Base-by-base conservation (phyloP, 345 rosid species). In the Bruguiera gymnorhiza region DNA sequence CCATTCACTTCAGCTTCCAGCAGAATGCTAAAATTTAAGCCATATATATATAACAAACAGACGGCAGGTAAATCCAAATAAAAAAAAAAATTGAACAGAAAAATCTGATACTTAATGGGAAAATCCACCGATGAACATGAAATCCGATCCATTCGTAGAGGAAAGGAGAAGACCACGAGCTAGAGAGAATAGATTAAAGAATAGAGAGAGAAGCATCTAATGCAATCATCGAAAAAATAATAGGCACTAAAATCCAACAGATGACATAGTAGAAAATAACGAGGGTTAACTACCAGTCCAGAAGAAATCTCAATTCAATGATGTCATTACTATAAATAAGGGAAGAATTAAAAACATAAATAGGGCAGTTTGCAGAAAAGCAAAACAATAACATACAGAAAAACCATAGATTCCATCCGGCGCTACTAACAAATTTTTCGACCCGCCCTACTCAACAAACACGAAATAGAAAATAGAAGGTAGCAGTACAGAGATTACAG, bases 221-320 rank as follows among this genome's bases (percentile, higher is more conserved):
- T 59, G 31, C 58, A 50, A 69, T 61, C 51, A 29, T 43, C 52
- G 20, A 46, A 30, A 52, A 52, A 68, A 65, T 23, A 61, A 43
- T 6, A 57, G 57, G 75, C 63, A 51, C 60, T 72, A 48, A 70
- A 65, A 66, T 73, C 58, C 50, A 66, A 63, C 18, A 32, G 37
- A 64, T 31, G 36, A 8, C 67, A 63, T 31, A 18, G 46, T n/a
- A 66, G 27, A 61, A 65, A 13, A 43, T 43, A 43, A 43, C 24
- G 34, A 63, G 26, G 21, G 66, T 67, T 60, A 50, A 57, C 27
- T 18, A 21, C 20, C 20, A 26, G 26, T 60, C 31, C 3, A 58
- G 20, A 62, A 61, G 53, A 60, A 70, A 52, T 53, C 52, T n/a
- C 62, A 36, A 70, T 65, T 62, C 21, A 73, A 51, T 53, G 34